Evolutionary conservation across 352 stramenopile genomes (phyloP).

Genomic region (Phytophthora capsici): DNA sequence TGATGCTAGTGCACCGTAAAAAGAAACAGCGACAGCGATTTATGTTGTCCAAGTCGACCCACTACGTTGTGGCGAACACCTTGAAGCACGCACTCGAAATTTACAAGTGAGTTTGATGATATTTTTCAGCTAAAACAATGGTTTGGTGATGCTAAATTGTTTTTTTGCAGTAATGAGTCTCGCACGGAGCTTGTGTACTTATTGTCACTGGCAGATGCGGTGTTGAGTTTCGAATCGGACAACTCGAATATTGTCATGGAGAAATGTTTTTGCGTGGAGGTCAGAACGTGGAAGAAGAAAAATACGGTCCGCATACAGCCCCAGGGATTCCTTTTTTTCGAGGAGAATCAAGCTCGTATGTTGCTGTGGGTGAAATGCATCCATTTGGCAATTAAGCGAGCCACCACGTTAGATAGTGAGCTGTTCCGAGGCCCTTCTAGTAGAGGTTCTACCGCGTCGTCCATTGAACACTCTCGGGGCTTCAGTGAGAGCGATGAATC

Average conservation of each 20-base stretch:
- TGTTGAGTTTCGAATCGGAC: constrained; percentile 74
- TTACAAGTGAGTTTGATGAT: constrained; percentile 46
- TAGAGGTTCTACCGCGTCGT: constrained; percentile 26
- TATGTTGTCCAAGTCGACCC: constrained; percentile 43
- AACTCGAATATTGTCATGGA: constrained; percentile 73
- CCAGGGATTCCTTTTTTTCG: constrained; percentile 78
- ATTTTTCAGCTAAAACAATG: not conserved
- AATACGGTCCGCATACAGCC: constrained; percentile 60
- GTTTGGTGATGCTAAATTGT: not conserved
- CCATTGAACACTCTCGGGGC: constrained; percentile 9
- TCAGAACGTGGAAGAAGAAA: constrained; percentile 75
- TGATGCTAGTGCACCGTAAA: constrained; percentile 74
- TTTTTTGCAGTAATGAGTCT: constrained; percentile 47
- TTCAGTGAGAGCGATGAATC: constrained; percentile 36
- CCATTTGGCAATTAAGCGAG: constrained; percentile 65
- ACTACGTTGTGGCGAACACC: constrained; percentile 61
- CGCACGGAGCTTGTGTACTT: constrained; percentile 63
- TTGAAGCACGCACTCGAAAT: constrained; percentile 64
- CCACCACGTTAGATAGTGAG: constrained; percentile 45
- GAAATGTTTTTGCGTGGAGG: constrained; percentile 80
- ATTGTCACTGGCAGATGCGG: constrained; percentile 60
- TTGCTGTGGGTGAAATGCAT: constrained; percentile 83
- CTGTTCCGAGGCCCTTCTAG: constrained; percentile 44
- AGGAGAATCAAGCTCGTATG: constrained; percentile 73
- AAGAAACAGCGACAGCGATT: constrained; percentile 66